Evolutionary conservation across 768 basidiomycete genomes (phyloP), one percentile per base, ranked within the genome.

Genomic region (Rhodosporidiobolus sp.): DNA sequence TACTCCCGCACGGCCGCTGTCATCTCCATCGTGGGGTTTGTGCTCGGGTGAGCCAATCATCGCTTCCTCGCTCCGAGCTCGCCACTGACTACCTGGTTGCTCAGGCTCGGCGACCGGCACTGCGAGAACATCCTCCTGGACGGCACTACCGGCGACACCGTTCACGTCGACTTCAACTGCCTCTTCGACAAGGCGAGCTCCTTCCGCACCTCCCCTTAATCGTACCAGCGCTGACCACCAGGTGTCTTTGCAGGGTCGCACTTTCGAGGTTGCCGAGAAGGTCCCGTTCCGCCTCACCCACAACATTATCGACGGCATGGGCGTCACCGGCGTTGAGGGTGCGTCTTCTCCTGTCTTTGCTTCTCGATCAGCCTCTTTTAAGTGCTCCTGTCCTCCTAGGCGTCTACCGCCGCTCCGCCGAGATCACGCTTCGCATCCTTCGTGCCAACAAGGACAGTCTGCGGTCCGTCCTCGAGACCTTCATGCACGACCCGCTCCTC

Each of bases 1-100:
- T 99, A 94, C 79, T 88, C 86, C 8, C 86, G 95, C 54, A 96
- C 95, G 0, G 87, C 90, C 0, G 96, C 95, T 0, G 96, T 98
- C 65, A 98, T 96, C 89, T 96, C 91, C 1, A 98, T 99, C 91
- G 91, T 98, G 30, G 96, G 96, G 19, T 95, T 91, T 78, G 93
- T 99, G 54, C 84, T 98, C 20, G 95, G 95, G 93, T 95, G 74
- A 65, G 88, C 79, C 4, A 45, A 65, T 32, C 53, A 14, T 34
- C 22, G 11, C 19, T 26, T 9, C 43, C 28, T 34, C 10, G 28
- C 26, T 49, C 30, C 35, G 48, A 38, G 17, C 49, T 52, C 8
- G 45, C 43, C 35, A 65, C 46, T 16, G 57, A 49, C 30, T 62
- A 32, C 53, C 24, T 58, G 38, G 30, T 3, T 63, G 24, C 26